phyloP scores from a whole-genome alignment of 2,329 filamentous ascomycete species.

The Arthrobotrys pseudoclavata region DNA sequence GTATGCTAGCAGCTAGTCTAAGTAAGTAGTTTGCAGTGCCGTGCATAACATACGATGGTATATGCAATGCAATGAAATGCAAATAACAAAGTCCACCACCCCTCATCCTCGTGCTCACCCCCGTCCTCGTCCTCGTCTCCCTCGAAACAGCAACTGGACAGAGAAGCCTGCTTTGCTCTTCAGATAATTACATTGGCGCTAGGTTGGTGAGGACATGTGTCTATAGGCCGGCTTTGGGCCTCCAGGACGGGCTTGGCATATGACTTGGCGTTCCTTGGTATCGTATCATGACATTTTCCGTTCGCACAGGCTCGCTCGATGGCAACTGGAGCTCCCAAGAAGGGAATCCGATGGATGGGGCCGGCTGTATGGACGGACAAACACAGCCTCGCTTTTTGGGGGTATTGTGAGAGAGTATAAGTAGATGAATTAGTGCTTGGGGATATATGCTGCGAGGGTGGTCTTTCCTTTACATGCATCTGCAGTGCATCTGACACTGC shows the following conservation, averaged over 20 bases:
- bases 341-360: conserved; percentile 21
- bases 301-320: conserved; percentile 5
- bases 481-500: neutral
- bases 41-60: neutral
- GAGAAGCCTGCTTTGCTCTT: conserved; percentile 2
- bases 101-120: neutral
- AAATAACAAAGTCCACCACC: neutral
- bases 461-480: neutral
- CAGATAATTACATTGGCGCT: neutral
- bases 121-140: neutral
- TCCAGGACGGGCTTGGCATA: conserved; percentile 34
- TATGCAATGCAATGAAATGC: neutral
- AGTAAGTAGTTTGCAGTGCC: no score
- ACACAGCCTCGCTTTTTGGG: conserved; percentile 39
- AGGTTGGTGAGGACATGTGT: conserved; percentile 44
- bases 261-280: conserved; percentile 49
- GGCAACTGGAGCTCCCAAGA: conserved; percentile 37
- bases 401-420: neutral
- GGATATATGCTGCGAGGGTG: conserved; percentile 10
- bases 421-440: neutral
- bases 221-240: conserved; percentile 29
- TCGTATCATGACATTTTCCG: conserved; percentile 57
- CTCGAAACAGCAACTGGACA: conserved; percentile 24
- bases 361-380: conserved; percentile 18
- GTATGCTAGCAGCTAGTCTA: neutral